Evolutionary conservation across 2,329 filamentous ascomycete genomes (phyloP).

Genomic region (Stagonosporopsis tanaceti): DNA sequence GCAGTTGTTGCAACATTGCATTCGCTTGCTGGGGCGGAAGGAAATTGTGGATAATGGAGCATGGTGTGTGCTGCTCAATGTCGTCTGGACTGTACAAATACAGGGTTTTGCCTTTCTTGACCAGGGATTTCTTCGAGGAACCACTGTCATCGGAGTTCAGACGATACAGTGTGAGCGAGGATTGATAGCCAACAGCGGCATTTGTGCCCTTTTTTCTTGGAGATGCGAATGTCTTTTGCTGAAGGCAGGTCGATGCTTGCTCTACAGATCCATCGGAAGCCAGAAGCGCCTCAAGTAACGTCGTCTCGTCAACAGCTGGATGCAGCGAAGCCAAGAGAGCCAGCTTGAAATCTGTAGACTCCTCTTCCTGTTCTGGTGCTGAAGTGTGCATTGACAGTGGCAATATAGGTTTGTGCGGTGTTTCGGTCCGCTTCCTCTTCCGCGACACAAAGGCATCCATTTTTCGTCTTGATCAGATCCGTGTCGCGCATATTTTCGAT

Average conservation of each 20-base stretch:
- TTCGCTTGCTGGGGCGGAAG: conserved; percentile 76
- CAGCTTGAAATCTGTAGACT: conserved; percentile 89
- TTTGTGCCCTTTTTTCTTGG: conserved; percentile 42
- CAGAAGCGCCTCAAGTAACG: conserved; percentile 79
- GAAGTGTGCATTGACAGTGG: neutral
- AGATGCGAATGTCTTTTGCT: conserved; percentile 38
- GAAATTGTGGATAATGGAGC: conserved; percentile 92
- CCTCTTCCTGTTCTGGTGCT: conserved; percentile 60
- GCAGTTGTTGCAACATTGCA: conserved; percentile 75
- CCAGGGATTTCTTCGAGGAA: conserved; percentile 57
- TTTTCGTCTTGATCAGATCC: neutral
- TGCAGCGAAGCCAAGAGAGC: conserved; percentile 83
- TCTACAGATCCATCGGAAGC: conserved; percentile 79
- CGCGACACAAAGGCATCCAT: conserved; percentile 53
- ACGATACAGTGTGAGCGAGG: conserved; percentile 48
- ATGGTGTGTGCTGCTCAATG: conserved; percentile 83
- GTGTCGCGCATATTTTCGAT: neutral
- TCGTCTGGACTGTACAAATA: conserved; percentile 84
- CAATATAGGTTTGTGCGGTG: conserved; percentile 1
- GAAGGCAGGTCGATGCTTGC: conserved; percentile 66
- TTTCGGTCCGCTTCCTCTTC: conserved; percentile 43
- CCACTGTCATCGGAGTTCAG: conserved; percentile 19
- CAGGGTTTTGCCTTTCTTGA: conserved; percentile 81
- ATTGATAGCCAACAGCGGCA: conserved; percentile 52
- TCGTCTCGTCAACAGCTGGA: conserved; percentile 68